Base-by-base conservation (phyloP, 2,329 filamentous ascomycete genomes). In the Graphium sp. region DNA sequence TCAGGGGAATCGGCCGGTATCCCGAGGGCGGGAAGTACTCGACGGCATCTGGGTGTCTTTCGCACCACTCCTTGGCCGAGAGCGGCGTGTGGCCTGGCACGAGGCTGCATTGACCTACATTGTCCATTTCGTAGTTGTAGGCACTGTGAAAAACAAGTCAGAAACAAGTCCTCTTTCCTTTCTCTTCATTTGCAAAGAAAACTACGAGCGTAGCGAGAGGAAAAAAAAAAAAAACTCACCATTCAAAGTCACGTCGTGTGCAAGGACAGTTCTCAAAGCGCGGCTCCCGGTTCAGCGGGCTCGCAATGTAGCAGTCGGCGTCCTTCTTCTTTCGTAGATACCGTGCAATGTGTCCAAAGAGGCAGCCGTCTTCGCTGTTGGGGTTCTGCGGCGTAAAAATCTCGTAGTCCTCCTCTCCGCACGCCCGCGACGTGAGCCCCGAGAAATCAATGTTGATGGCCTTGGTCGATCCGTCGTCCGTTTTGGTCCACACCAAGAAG, bases 251-350 rank as follows among this genome's bases (percentile, higher is more conserved):
- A 33, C 71, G 66, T 29, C 83, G 66, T 7, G 72, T 79, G 55
- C 89, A 98, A 34, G 68, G 62, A 59, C 89, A 98, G 48, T 91
- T 83, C 37, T 66, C 55, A 38, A 81, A 74, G 38, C 66, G 65
- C 50, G 85, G 76, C 16, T 87, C 59, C 37, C 74, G 70, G 37
- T 73, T 61, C 37, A 91, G 67, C 36, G 65, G 67, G 47, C 68
- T 66, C 29, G 77, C 74, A 42, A 93, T 94, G 60, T 74, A 93
- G 58, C 89, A 98, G 26, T 76, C 56, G 13, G 64, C 61, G 11
- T 74, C 71, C n/a, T 62, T 53, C 51, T 79, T 85, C 66, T 95
- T 98, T 47, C 89, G 81, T 43, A 92, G 70, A 44, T 94, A 98
- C 44, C 81, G 69, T 18, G 85, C 74, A 33, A 81, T 67, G 47